phyloP scores from a whole-genome alignment of 129 eudicot genomes.

The Centella asiatica region DNA sequence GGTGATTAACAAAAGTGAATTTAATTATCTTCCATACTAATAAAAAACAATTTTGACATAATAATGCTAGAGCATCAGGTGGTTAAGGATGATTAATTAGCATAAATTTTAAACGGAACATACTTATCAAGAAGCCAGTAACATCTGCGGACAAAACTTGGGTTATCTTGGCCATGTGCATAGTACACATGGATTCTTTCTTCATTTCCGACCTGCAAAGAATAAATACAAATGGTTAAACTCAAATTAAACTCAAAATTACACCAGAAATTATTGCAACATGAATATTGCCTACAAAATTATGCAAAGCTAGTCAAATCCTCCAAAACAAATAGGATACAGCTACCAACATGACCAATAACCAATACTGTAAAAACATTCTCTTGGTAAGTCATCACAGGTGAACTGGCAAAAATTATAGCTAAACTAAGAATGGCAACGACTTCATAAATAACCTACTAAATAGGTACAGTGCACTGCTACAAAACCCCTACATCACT shows the following conservation, averaged over 20 bases:
- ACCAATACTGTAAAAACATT: too few species aligned
- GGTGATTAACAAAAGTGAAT: background rate
- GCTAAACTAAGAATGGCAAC: too few species aligned
- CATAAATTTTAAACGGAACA: slow-evolving; percentile 17
- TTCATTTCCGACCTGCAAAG: slow-evolving; percentile 67
- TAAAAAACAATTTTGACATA: slow-evolving; percentile 4
- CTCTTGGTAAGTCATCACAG: too few species aligned
- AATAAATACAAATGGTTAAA: slow-evolving; percentile 2
- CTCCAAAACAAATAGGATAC: too few species aligned
- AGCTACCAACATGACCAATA: too few species aligned
- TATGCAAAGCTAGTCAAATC: too few species aligned
- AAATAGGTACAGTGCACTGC: too few species aligned
- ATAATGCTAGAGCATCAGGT: slow-evolving; percentile 9
- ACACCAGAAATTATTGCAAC: background rate
- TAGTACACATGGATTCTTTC: slow-evolving; percentile 96
- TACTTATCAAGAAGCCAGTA: slow-evolving; percentile 99
- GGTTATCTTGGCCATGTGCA: slow-evolving; percentile 84
- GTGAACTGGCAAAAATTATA: too few species aligned
- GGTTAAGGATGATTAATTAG: slow-evolving; percentile 6
- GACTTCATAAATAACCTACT: too few species aligned
- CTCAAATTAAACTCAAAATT: background rate
- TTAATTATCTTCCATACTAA: background rate
- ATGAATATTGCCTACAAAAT: too few species aligned
- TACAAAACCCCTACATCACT: too few species aligned
- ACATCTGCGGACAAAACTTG: slow-evolving; percentile 97